Evolutionary conservation across 345 rosid genomes (phyloP).

Genomic region (Eucalyptus albens): DNA sequence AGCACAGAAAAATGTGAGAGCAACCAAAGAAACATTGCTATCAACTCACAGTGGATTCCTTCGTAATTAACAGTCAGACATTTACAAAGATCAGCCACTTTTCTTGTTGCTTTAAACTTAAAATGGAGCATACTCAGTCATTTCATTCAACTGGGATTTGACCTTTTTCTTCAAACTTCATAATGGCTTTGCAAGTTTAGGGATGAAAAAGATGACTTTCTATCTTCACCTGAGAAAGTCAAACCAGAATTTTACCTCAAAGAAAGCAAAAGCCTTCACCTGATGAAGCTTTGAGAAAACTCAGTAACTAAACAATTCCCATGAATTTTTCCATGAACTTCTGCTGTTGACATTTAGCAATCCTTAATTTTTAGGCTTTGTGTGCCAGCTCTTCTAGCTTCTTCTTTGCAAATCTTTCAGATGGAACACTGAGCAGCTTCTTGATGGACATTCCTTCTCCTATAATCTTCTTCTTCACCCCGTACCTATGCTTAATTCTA

Average conservation of each 20-base stretch:
- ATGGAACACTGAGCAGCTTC: conserved; percentile 52
- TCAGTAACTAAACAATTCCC: background rate
- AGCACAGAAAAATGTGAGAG: background rate
- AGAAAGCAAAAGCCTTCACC: background rate
- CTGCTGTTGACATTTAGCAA: background rate
- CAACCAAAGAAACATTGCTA: background rate
- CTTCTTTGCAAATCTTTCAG: conserved; percentile 30
- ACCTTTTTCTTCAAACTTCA: background rate
- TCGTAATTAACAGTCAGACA: background rate
- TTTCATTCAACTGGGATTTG: background rate
- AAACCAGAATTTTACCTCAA: background rate
- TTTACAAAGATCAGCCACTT: background rate
- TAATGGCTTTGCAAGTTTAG: background rate
- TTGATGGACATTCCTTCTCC: conserved; percentile 64
- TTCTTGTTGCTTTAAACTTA: background rate
- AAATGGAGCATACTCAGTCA: background rate
- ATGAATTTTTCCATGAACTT: background rate
- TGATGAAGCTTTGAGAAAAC: background rate
- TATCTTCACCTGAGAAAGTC: background rate
- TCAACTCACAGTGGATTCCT: background rate
- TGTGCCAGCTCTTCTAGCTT: background rate
- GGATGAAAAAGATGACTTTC: background rate
- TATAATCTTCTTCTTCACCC: conserved; percentile 32
- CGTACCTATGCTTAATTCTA: conserved; percentile 67
- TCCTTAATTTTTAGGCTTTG: background rate